Evolutionary conservation across 805 yeast species (phyloP), one percentile per base, ranked within the genome.

Genomic region (Cyberlindnera saturnus): DNA sequence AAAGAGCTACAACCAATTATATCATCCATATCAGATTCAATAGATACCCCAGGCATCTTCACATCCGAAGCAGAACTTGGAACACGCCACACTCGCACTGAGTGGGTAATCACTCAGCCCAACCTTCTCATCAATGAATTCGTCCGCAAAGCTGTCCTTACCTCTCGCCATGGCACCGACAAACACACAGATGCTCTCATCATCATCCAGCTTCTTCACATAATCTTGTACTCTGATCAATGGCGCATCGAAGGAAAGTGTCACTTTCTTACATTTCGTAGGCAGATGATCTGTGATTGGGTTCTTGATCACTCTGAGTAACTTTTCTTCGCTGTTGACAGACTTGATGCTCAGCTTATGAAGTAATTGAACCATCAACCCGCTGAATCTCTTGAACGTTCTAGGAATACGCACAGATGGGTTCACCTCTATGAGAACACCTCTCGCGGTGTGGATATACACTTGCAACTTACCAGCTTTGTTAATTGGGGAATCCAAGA

Each of bases 111-210:
- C 89, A 31, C 97, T 88, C 44, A 93, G 81, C 55, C 97, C 97
- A 46, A 93, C 84, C 61, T 91, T 93, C 65, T 93, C 98, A 63
- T 93, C 98, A 36, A 91, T 96, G 60, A 65, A 91, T 65, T 90
- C 98, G 64, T 93, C 99, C 19, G 99, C 99, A 66, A 93, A 93
- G 55, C 81, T 89, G 66, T 93, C 99, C 62, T 84, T 85, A 60
- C 99, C 99, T 65, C 97, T 82, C 17, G 99, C 99, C 96, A 93
- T 93, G 38, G 99, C 96, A 61, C 99, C 99, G 38, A 93, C 97
- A 65, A 93, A 93, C 23, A 93, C 97, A 74, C 99, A 93, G 55
- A 93, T 82, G 60, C 96, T 86, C 69, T 93, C 96, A 60, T 87
- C 95, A 3, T 79, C 81, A 55, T 81, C 96, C 55, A 93, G 70